Conservation (phyloP, 2,329 filamentous ascomycete genomes). For the Phyllosticta paracitricarpa region DNA sequence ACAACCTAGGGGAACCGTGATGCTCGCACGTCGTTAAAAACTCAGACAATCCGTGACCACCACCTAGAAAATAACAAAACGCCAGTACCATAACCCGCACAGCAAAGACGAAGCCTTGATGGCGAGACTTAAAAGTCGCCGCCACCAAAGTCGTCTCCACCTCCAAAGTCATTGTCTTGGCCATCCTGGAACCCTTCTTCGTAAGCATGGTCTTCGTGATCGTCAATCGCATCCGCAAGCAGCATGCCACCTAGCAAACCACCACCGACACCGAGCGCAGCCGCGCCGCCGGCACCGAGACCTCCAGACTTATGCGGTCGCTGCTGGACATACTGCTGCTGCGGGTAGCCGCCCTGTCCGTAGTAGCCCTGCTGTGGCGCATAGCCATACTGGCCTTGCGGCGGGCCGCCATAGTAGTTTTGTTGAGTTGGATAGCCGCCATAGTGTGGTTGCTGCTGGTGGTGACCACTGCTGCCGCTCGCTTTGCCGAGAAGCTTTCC, state of each 20-base stretch:
- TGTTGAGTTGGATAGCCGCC: slow-evolving; percentile 17
- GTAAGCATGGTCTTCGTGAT: slow-evolving; percentile 18
- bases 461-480: slow-evolving; percentile 11
- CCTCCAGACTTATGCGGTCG: slow-evolving; percentile 36
- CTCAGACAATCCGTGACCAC: background rate
- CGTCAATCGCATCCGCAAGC: slow-evolving; percentile 57
- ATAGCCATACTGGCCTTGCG: slow-evolving; percentile 22
- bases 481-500: slow-evolving; percentile 44
- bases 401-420: slow-evolving; percentile 18
- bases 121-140: slow-evolving; percentile 15
- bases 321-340: slow-evolving; percentile 1
- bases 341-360: slow-evolving; percentile 24
- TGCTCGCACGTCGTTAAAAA: background rate
- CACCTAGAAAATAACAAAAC: background rate
- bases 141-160: slow-evolving; percentile 20
- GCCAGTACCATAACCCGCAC: background rate
- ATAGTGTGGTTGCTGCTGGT: slow-evolving; percentile 12
- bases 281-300: slow-evolving; percentile 63
- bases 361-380: slow-evolving; percentile 18
- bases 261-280: slow-evolving; percentile 69
- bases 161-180: slow-evolving; percentile 16
- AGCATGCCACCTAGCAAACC: slow-evolving; percentile 71
- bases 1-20: background rate
- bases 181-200: slow-evolving; percentile 15
- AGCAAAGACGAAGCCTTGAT: background rate